Evolutionary conservation across 768 basidiomycete genomes (phyloP), one percentile per base, ranked within the genome.

Genomic region (Auriscalpium orientale): DNA sequence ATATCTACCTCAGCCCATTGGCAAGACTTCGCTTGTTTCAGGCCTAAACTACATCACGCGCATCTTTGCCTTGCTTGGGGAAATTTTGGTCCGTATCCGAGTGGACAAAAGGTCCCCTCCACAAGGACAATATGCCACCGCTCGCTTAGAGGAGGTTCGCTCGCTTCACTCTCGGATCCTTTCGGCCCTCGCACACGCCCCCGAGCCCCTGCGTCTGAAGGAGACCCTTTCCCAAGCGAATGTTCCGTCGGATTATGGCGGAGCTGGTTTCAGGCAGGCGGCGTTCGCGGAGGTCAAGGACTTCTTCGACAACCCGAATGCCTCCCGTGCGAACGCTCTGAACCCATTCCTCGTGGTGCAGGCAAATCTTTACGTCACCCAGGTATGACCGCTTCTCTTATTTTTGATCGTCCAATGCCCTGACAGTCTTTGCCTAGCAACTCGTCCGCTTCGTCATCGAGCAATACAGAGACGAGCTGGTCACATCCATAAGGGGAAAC

Each of bases 341-440:
- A 93, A 95, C 67, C 87, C 89, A 18, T 95, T 87, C 77, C 76
- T 94, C 35, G 91, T 95, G 35, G 89, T 92, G 81, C 92, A 94
- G 70, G 89, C 88, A 37, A 95, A 95, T 65, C 75, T 95, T 44
- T 95, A 87, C 63, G 92, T 95, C 63, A 95, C 92, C 11, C 92
- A 94, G 80, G 91, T 87, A 59, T 16, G 44, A 28, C 46, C 52
- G 44, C 21, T 34, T 47, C 45, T 37, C 37, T 36, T 21, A 10
- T 51, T 54, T 54, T 37, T 38, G 34, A 16, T 12, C 35, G 47
- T 54, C 40, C 52, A 46, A 46, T 47, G 50, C 58, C 43, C 35
- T 16, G 53, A 56, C 34, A 46, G 18, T 49, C 28, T 50, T 46
- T 49, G 21, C 15, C 44, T 61, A 95, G 91, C 92, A 95, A 91